These are phyloP conservation scores for Colletotrichum simmondsii DNA, from an alignment of 2,329 filamentous ascomycete species.

Conservation along the genomic window DNA sequence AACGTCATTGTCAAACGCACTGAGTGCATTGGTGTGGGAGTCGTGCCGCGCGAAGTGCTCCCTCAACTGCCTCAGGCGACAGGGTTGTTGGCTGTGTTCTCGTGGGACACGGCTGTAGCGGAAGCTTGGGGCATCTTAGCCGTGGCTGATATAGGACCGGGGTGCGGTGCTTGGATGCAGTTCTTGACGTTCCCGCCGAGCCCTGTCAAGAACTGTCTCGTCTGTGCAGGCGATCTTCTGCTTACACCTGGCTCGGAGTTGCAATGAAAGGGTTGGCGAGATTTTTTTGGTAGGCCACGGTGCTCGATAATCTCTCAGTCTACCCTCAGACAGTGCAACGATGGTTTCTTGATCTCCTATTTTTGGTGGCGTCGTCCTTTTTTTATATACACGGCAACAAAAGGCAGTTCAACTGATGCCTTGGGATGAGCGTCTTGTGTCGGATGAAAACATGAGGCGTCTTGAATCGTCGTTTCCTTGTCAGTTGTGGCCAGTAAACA, in stretches of 20 bases:
- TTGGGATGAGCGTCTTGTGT: not conserved
- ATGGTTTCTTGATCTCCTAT: slow-evolving; percentile 13
- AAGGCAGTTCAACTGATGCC: not conserved
- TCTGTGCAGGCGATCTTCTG: slow-evolving; percentile 32
- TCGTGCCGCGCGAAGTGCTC: slow-evolving; percentile 30
- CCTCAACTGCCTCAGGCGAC: slow-evolving; percentile 16
- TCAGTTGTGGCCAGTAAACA: slow-evolving; percentile 16
- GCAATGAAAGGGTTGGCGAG: slow-evolving; percentile 11
- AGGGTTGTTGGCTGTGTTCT: slow-evolving; percentile 23
- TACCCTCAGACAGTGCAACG: not conserved
- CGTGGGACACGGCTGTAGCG: slow-evolving; percentile 26
- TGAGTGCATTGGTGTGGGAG: slow-evolving; percentile 33
- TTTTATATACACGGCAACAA: not conserved
- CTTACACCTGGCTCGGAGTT: slow-evolving; percentile 3
- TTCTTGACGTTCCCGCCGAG: slow-evolving; percentile 27
- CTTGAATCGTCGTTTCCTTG: slow-evolving; percentile 4
- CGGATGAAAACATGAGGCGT: slow-evolving; percentile 8
- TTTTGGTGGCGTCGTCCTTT: slow-evolving; percentile 9
- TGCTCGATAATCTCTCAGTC: not conserved
- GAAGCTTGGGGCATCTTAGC: slow-evolving; percentile 30
- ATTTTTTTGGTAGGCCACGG: not conserved
- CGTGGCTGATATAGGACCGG: slow-evolving; percentile 31
- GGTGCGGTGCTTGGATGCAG: slow-evolving; percentile 15
- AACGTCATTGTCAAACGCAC: slow-evolving; percentile 35
- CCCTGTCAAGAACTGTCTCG: slow-evolving; percentile 22